These are phyloP conservation scores for Phytophthora citrophthora DNA, from an alignment of 352 stramenopile genomes.

Conservation along the genomic window DNA sequence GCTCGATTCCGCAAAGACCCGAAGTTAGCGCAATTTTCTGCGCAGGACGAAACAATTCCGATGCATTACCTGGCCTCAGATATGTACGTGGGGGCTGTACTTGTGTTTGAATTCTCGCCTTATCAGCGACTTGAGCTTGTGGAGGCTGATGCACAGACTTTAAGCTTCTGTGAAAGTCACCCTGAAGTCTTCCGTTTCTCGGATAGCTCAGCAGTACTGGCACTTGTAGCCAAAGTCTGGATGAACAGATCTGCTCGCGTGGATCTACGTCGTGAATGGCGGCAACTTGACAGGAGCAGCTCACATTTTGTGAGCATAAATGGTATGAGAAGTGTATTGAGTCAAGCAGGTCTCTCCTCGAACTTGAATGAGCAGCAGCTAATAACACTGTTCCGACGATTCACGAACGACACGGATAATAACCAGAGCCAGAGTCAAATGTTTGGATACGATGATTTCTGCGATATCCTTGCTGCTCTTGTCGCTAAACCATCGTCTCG, in stretches of 20 bases:
- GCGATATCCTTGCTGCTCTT: constrained; percentile 51
- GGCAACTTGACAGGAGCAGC: constrained; percentile 26
- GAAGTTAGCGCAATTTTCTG: neutral
- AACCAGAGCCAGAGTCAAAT: constrained; percentile 14
- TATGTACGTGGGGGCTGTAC: constrained; percentile 74
- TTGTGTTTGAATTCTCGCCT: constrained; percentile 77
- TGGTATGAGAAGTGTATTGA: constrained; percentile 37
- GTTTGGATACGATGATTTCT: constrained; percentile 70
- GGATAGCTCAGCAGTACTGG: constrained; percentile 46
- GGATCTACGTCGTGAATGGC: constrained; percentile 52
- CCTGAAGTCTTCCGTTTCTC: constrained; percentile 73
- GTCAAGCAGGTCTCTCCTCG: constrained; percentile 10
- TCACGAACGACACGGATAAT: constrained; percentile 20
- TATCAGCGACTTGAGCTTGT: constrained; percentile 71
- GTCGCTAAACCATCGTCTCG: constrained; percentile 10
- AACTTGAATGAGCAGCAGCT: constrained; percentile 67
- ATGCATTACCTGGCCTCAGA: constrained; percentile 57
- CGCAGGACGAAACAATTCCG: neutral
- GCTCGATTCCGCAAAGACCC: constrained; percentile 65
- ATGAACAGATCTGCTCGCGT: constrained; percentile 14
- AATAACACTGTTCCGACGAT: constrained; percentile 65
- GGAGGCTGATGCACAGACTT: constrained; percentile 77
- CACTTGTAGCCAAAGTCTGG: constrained; percentile 27
- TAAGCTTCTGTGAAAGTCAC: constrained; percentile 81
- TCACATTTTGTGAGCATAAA: constrained; percentile 26